Conservation (phyloP, 371 early-diverging fungal genomes). For the Rhizopus delemar region DNA sequence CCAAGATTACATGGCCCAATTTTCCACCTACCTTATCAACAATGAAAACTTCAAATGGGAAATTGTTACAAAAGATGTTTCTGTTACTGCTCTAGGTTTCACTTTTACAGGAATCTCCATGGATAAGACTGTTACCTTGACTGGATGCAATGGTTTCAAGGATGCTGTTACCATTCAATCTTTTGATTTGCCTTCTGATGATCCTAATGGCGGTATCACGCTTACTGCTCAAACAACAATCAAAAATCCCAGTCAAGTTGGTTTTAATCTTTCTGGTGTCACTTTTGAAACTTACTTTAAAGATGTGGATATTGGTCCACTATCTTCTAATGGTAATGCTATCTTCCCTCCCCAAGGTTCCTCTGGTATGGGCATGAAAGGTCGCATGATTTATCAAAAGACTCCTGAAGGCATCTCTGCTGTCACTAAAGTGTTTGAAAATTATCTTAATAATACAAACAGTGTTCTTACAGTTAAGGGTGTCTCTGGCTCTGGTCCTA, state of each 20-base stretch:
- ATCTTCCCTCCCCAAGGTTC: slow-evolving; percentile 37
- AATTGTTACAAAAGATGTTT: slow-evolving; percentile 48
- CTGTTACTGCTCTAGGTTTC: slow-evolving; percentile 61
- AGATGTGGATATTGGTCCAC: slow-evolving; percentile 36
- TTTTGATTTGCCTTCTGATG: slow-evolving; percentile 60
- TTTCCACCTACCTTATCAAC: slow-evolving; percentile 59
- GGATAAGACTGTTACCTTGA: slow-evolving; percentile 54
- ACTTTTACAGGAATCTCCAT: slow-evolving; percentile 58
- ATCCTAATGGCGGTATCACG: slow-evolving; percentile 57
- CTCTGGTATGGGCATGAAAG: slow-evolving; percentile 47
- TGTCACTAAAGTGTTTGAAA: slow-evolving; percentile 53
- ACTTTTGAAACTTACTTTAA: slow-evolving; percentile 34
- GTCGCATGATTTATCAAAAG: slow-evolving; percentile 53
- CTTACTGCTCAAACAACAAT: slow-evolving; percentile 52
- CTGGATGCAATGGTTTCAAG: slow-evolving; percentile 57
- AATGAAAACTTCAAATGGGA: slow-evolving; percentile 59
- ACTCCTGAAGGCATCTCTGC: slow-evolving; percentile 50
- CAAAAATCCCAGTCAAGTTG: slow-evolving; percentile 58
- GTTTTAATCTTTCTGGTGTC: slow-evolving; percentile 46
- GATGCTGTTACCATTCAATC: slow-evolving; percentile 53
- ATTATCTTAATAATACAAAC: slow-evolving; percentile 47
- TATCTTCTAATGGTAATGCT: slow-evolving; percentile 40
- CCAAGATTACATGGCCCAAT: slow-evolving; percentile 46
- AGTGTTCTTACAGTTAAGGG: slow-evolving; percentile 49
- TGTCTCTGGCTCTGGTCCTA: slow-evolving; percentile 51